Base-by-base conservation (phyloP, 1,284 basidiomycete species). In the Tilletia indica region DNA sequence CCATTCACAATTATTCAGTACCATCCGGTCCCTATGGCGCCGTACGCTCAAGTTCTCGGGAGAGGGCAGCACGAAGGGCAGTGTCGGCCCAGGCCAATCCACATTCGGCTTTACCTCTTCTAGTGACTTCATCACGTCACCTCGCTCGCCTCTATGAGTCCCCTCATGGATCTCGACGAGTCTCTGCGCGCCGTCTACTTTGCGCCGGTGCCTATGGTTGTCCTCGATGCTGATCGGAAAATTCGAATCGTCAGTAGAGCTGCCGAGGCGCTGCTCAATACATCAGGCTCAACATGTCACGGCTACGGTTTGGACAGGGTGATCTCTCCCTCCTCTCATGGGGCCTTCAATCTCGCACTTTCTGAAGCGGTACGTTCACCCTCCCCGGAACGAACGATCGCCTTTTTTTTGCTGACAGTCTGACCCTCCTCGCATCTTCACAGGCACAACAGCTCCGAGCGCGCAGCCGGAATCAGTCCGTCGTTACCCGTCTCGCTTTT, bases 151-250 rank as follows among this genome's bases (percentile, higher is more conserved):
- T 45, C 42, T 14, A 54, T 8, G 11, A 54, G 68, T 68, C 75
- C 47, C 4, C 79, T 81, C 77, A 76, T 81, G 36, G 79, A 80
- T 58, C 74, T 80, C 21, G 80, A 81, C 66, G 80, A 81, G 71
- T 78, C 80, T 47, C 75, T 81, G n/a, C 70, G 79, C 64, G 79
- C 80, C 64, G 72, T 81, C 66, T 81, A 81, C 71, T 81, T 81
- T 76, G 78, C 80, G 66, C 80, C 80, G 47, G 71, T 76, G 11
- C 79, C 80, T 21, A 72, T 80, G 31, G 61, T 80, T 48, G 80
- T 81, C 4, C 73, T 81, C 39, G 80, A 81, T 63, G 68, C 74
- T 42, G 79, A 76, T 54, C 68, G 79, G 12, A 72, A 74, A 25
- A 74, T 81, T 31, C 76, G 79, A 45, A 78, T 81, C 78, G 73